A percentile compares a stretch with the other conserved stretches of the same genome.
phyloP scores from a whole-genome alignment of 2,329 filamentous ascomycete species.

The Aureobasidium subglaciale region DNA sequence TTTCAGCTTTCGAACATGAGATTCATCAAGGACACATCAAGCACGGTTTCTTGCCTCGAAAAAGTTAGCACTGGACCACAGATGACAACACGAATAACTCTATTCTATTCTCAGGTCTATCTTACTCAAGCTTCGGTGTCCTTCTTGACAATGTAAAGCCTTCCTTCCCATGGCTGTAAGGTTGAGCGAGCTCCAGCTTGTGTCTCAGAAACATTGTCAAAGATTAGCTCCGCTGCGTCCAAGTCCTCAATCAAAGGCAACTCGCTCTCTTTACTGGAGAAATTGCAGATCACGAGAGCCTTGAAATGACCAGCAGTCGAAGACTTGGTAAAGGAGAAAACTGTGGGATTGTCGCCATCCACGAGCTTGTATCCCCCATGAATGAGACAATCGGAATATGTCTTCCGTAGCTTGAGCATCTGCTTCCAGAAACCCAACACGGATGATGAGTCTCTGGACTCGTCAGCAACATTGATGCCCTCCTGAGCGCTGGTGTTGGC shows the following conservation, averaged over 20 bases:
- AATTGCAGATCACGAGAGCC: background rate
- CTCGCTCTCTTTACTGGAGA: background rate
- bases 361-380: background rate
- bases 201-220: background rate
- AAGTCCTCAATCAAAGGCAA: conserved; percentile 32
- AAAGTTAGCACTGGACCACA: no score
- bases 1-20: no score
- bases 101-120: background rate
- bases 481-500: conserved; percentile 54
- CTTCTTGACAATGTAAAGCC: background rate
- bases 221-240: conserved; percentile 20
- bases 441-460: conserved; percentile 42
- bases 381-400: conserved; percentile 45
- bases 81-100: no score
- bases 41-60: no score
- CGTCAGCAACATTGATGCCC: conserved; percentile 53
- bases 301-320: background rate
- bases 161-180: background rate
- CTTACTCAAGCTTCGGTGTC: background rate
- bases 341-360: background rate
- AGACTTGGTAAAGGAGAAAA: background rate
- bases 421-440: conserved; percentile 56
- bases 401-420: conserved; percentile 51
- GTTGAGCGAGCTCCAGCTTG: no score
- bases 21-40: no score